Evolutionary conservation across 768 basidiomycete genomes (phyloP), one percentile per base, ranked within the genome.

Genomic region (Tylopilus felleus): DNA sequence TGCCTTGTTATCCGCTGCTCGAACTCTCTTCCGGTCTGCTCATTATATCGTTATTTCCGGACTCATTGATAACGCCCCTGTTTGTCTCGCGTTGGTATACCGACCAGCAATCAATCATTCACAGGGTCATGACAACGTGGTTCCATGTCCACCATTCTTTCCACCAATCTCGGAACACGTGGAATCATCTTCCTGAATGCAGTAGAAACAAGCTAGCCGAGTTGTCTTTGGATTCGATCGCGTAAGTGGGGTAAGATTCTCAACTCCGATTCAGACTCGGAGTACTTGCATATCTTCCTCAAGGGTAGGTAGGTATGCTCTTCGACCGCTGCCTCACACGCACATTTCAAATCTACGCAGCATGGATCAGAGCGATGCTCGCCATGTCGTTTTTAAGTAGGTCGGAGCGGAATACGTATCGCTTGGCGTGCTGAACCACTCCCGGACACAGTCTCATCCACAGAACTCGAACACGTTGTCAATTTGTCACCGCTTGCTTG

Each of bases 311-410:
- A 41, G 36, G 40, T 39, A 35, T 44, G 52, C 33, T n/a, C n/a
- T n/a, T n/a, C n/a, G n/a, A n/a, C n/a, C n/a, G n/a, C n/a, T n/a
- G n/a, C n/a, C n/a, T n/a, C n/a, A n/a, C n/a, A n/a, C n/a, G n/a
- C n/a, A n/a, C n/a, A n/a, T n/a, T n/a, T n/a, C n/a, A n/a, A n/a
- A 13, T 27, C n/a, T 19, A 2, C 25, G 47, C 49, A 56, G 53
- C 40, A 54, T 62, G 54, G 22, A 23, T 39, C 41, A 19, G 47
- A 45, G 52, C 54, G 56, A 55, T 60, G 51, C 22, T 45, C 33
- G 17, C n/a, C 23, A n/a, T 48, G 14, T 38, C 27, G 38, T 25
- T 29, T 25, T 39, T 27, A 35, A 42, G 35, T 39, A 36, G 8
- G n/a, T 29, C 29, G 39, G 25, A 33, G 44, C 36, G n/a, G 16